These are phyloP conservation scores for Aspergillus sp. DNA, from an alignment of 2,329 filamentous ascomycete genomes.

Conservation along the genomic window DNA sequence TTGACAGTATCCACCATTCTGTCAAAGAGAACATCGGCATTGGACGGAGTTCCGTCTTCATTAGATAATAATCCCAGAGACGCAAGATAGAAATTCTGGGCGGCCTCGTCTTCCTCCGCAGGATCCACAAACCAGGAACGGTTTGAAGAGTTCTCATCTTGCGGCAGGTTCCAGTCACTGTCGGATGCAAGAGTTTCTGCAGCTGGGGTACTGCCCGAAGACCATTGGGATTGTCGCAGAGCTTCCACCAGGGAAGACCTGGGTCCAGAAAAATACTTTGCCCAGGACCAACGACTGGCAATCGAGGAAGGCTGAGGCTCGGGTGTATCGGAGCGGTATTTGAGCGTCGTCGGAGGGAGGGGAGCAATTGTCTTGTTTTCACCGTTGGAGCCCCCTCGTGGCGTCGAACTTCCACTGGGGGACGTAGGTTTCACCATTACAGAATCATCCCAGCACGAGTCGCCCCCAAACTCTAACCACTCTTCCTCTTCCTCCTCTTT, in stretches of 20 bases:
- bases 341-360: slow-evolving; percentile 83
- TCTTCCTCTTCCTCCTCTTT: slow-evolving; percentile 64
- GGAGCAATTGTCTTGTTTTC: slow-evolving; percentile 88
- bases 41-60: slow-evolving; percentile 70
- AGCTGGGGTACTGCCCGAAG: slow-evolving; percentile 66
- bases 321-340: slow-evolving; percentile 77
- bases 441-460: slow-evolving; percentile 75
- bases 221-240: slow-evolving; percentile 67
- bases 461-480: slow-evolving; percentile 49
- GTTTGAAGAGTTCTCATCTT: slow-evolving; percentile 23
- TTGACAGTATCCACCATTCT: slow-evolving; percentile 79
- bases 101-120: slow-evolving; percentile 59
- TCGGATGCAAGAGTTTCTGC: slow-evolving; percentile 59
- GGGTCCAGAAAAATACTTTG: slow-evolving; percentile 45
- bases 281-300: slow-evolving; percentile 41
- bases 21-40: slow-evolving; percentile 68
- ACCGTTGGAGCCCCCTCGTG: slow-evolving; percentile 58
- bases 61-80: slow-evolving; percentile 87
- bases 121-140: slow-evolving; percentile 40
- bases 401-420: slow-evolving; percentile 57
- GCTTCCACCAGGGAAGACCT: slow-evolving; percentile 75
- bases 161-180: slow-evolving; percentile 49
- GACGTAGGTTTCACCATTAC: slow-evolving; percentile 78
- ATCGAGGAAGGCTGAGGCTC: slow-evolving; percentile 54
- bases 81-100: slow-evolving; percentile 73